Evolutionary conservation across 2,329 filamentous ascomycete species (phyloP), one percentile per base, ranked within the genome.

Genomic region (Scedosporium apiospermum): DNA sequence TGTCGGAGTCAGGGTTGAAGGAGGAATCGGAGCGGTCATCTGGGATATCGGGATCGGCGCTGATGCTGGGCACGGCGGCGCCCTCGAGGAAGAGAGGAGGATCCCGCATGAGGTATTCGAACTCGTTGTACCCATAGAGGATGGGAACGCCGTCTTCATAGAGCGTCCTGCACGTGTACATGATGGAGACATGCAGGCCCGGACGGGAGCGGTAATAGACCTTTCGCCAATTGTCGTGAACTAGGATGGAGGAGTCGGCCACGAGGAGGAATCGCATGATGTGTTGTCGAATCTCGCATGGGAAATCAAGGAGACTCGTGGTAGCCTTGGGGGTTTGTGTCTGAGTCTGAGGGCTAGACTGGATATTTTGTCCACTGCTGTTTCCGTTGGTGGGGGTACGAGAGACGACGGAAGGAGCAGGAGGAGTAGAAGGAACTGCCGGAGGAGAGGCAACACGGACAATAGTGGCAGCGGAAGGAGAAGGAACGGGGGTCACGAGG

Each of bases 121-220:
- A 83, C 0, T 60, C 72, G 59, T 83, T 83, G 30, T 75, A 71
- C 2, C 78, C 76, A 63, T 80, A 84, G 0, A 84, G 71, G 4
- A 82, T 68, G 1, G 66, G 66, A 1, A 72, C 65, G 1, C 75
- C 76, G 67, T 82, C 77, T 0, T 57, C 6, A 38, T 72, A 72
- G 30, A 79, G 65, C 1, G 63, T 61, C 3, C 65, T 67, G 68
- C 74, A 77, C 2, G 69, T 71, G 3, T 64, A 61, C 26, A 83
- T 68, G 53, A 84, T 74, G 0, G 64, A 64, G 1, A 73, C 69
- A 7, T 74, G 64, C 0, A 81, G 71, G 55, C 9, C 53, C 42
- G 18, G 51, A 4, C 51, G n/a, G 6, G 23, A 55, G 5, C 69
- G 68, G 38, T 68, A 68, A 60, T 71, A 75, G 3, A 76, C 68